A percentile compares a stretch with the other conserved stretches of the same genome.
Conservation (phyloP, 2,329 filamentous ascomycete species). For the Escovopsis sp. region DNA sequence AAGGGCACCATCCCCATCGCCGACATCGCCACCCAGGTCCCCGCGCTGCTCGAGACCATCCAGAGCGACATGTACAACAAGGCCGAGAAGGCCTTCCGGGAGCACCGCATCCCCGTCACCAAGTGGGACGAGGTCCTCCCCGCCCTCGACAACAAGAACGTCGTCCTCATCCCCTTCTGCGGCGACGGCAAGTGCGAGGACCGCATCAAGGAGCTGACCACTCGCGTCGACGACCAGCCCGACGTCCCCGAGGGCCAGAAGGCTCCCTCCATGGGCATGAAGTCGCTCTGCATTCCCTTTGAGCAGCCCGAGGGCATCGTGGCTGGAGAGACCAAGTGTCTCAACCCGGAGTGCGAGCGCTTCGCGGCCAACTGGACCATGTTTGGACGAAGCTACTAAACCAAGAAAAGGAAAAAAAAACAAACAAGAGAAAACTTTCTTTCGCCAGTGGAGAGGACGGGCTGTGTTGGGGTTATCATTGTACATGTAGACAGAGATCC, state of each 20-base stretch:
- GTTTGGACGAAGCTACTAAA: conserved; percentile 63
- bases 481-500: conserved; percentile 1
- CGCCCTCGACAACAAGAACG: conserved; percentile 79
- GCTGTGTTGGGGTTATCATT: background rate
- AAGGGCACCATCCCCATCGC: conserved; percentile 69
- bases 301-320: conserved; percentile 73
- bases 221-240: conserved; percentile 51
- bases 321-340: conserved; percentile 73
- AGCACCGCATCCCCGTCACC: conserved; percentile 66
- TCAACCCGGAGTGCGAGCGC: conserved; percentile 71
- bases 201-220: conserved; percentile 84
- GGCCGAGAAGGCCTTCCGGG: conserved; percentile 63
- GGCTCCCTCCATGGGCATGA: conserved; percentile 49
- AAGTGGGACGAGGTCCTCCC: conserved; percentile 89
- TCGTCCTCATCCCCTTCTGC: conserved; percentile 85
- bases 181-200: conserved; percentile 73
- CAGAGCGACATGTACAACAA: conserved; percentile 67
- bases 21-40: conserved; percentile 58
- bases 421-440: background rate
- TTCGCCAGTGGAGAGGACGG: background rate
- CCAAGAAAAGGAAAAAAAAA: background rate
- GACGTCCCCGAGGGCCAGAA: conserved; percentile 37
- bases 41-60: conserved; percentile 75
- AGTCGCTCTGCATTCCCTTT: conserved; percentile 58
- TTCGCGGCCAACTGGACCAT: conserved; percentile 78